phyloP scores from a whole-genome alignment of 2,329 filamentous ascomycete genomes.

The Phialocephala subalpina region DNA sequence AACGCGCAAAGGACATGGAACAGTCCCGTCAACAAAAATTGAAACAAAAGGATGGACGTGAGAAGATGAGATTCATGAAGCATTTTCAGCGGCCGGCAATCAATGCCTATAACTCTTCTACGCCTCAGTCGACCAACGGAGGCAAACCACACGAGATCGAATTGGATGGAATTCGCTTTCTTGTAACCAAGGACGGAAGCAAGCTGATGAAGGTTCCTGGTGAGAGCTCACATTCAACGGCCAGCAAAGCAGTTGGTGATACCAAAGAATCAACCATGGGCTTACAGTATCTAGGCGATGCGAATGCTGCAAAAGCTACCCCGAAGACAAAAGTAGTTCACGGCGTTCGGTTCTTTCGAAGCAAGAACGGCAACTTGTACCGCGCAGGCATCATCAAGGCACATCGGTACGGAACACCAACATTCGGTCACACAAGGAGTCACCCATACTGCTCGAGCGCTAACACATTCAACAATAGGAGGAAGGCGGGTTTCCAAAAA shows the following conservation, averaged over 20 bases:
- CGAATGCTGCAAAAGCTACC: slow-evolving; percentile 69
- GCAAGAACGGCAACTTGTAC: slow-evolving; percentile 87
- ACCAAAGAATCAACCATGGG: slow-evolving; percentile 18
- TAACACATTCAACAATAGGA: slow-evolving; percentile 36
- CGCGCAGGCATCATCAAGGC: slow-evolving; percentile 78
- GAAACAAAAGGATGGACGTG: slow-evolving; percentile 59
- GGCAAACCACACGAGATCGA: slow-evolving; percentile 13
- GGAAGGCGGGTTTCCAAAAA: slow-evolving; percentile 66
- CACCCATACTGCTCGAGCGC: slow-evolving; percentile 34
- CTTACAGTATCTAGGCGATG: slow-evolving; percentile 58
- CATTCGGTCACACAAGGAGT: not conserved
- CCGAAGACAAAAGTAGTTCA: slow-evolving; percentile 78
- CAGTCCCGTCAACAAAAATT: slow-evolving; percentile 69
- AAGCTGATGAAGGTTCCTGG: slow-evolving; percentile 80
- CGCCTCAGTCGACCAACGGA: not conserved
- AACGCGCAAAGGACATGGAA: slow-evolving; percentile 75
- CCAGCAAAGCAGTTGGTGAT: slow-evolving; percentile 17
- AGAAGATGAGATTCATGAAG: slow-evolving; percentile 64
- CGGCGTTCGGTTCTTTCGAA: slow-evolving; percentile 84
- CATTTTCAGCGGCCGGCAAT: slow-evolving; percentile 50
- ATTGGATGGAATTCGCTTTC: slow-evolving; percentile 73
- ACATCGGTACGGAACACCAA: slow-evolving; percentile 69
- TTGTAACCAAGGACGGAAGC: slow-evolving; percentile 78
- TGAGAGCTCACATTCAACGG: slow-evolving; percentile 50
- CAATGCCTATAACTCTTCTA: slow-evolving; percentile 31